These are phyloP conservation scores for Hydnomerulius pinastri DNA, from an alignment of 768 basidiomycete species.

Conservation along the genomic window DNA sequence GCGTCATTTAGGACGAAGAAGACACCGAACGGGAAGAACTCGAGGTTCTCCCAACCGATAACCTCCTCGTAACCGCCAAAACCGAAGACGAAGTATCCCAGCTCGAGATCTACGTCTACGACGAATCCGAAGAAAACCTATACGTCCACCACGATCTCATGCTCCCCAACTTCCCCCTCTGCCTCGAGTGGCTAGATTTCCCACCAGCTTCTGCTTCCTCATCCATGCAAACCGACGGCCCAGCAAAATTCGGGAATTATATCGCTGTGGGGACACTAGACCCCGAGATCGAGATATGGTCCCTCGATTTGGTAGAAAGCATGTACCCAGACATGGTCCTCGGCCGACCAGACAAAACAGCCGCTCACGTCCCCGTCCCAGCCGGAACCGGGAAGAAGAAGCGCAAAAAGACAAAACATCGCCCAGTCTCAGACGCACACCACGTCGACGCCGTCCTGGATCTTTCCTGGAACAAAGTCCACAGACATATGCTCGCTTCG, in stretches of 20 bases:
- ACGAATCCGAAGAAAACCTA: constrained; percentile 87
- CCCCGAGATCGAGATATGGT: constrained; percentile 99
- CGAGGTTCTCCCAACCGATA: constrained; percentile 87
- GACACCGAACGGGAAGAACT: constrained; percentile 89
- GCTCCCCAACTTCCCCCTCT: constrained; percentile 96
- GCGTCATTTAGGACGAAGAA: constrained; percentile 55
- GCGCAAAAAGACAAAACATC: constrained; percentile 80
- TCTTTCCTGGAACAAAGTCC: constrained; percentile 88
- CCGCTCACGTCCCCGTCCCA: constrained; percentile 74
- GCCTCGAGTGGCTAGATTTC: constrained; percentile 99
- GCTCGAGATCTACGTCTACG: constrained; percentile 94
- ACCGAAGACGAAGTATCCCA: constrained; percentile 97
- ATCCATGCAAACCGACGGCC: constrained; percentile 32
- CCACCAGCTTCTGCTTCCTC: constrained; percentile 61
- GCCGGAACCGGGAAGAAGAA: constrained; percentile 97
- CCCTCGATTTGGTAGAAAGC: constrained; percentile 88
- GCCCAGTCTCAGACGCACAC: constrained; percentile 59
- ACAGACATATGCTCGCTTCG: constrained; percentile 89
- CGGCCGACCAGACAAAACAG: constrained; percentile 83
- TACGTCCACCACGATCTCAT: constrained; percentile 98
- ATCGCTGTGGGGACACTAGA: constrained; percentile 97
- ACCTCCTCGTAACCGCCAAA: constrained; percentile 89
- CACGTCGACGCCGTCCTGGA: constrained; percentile 95
- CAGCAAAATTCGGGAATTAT: constrained; percentile 70
- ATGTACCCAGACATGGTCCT: constrained; percentile 93